A percentile compares a stretch with the other conserved stretches of the same genome.
phyloP scores from a whole-genome alignment of 768 basidiomycete species.

The Pisolithus sp. region DNA sequence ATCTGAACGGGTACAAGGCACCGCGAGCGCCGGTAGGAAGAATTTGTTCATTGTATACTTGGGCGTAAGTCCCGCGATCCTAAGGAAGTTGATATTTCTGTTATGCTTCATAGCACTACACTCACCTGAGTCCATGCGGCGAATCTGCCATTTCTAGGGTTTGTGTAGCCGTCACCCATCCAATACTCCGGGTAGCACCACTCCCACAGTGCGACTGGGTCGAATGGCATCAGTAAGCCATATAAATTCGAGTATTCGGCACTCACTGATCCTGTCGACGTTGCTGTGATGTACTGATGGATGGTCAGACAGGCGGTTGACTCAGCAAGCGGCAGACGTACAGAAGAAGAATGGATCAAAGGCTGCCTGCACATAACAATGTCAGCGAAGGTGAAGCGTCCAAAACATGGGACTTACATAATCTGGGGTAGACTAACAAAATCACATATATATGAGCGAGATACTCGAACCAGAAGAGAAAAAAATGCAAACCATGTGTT shows the following conservation, averaged over 20 bases:
- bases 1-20: slow-evolving; percentile 17
- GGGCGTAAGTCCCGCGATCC: slow-evolving; percentile 16
- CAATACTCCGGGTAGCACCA: slow-evolving; percentile 25
- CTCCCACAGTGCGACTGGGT: slow-evolving; percentile 23
- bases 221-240: neutral
- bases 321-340: slow-evolving; percentile 3
- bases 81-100: neutral
- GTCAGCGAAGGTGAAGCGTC: neutral
- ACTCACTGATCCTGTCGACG: slow-evolving; percentile 20
- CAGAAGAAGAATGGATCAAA: slow-evolving; percentile 24
- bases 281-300: slow-evolving; percentile 19
- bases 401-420: slow-evolving; percentile 11
- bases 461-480: too few species aligned
- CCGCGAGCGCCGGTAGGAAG: slow-evolving; percentile 13
- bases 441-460: slow-evolving; percentile 2
- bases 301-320: neutral
- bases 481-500: slow-evolving; percentile 18
- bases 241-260: neutral
- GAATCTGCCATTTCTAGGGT: too few species aligned
- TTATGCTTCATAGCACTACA: neutral
- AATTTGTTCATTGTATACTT: slow-evolving; percentile 17
- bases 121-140: slow-evolving; percentile 19
- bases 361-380: slow-evolving; percentile 9
- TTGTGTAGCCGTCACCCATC: slow-evolving; percentile 23
- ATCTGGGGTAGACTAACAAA: slow-evolving; percentile 11